These are phyloP conservation scores for Nakazawaea wickerhamii DNA, from an alignment of 805 yeast genomes.

Conservation along the genomic window DNA sequence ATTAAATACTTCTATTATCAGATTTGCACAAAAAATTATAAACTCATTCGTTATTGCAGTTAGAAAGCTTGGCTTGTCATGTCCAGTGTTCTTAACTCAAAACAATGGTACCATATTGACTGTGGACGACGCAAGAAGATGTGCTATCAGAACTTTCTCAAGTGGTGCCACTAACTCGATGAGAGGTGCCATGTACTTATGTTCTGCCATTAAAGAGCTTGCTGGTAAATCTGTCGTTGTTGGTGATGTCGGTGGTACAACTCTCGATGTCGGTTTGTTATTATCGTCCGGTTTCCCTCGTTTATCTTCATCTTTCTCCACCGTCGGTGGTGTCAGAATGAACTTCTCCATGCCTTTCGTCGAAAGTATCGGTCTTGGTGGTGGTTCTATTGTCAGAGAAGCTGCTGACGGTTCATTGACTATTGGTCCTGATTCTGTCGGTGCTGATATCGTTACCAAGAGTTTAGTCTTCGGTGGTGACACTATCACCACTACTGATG, in stretches of 20 bases:
- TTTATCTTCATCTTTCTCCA: constrained; percentile 36
- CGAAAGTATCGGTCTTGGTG: constrained; percentile 44
- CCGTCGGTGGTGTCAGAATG: constrained; percentile 45
- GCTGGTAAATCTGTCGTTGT: constrained; percentile 28
- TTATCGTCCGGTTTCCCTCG: constrained; percentile 43
- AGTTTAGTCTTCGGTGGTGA: constrained; percentile 39
- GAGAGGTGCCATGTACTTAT: constrained; percentile 43
- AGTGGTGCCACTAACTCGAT: constrained; percentile 46
- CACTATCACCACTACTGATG: constrained; percentile 34
- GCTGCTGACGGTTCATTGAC: constrained; percentile 21
- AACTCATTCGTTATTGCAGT: constrained; percentile 34
- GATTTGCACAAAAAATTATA: constrained; percentile 38
- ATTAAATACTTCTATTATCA: constrained; percentile 38
- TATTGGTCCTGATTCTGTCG: constrained; percentile 48
- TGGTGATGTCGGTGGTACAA: constrained; percentile 46
- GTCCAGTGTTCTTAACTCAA: constrained; percentile 38
- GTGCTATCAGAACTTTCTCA: constrained; percentile 41
- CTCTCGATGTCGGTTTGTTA: constrained; percentile 42
- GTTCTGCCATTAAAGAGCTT: constrained; percentile 20
- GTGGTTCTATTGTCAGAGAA: constrained; percentile 39
- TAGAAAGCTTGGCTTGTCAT: constrained; percentile 27
- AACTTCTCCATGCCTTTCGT: constrained; percentile 48
- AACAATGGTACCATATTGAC: constrained; percentile 44
- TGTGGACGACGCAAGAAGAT: constrained; percentile 31
- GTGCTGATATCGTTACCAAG: constrained; percentile 32